Percentiles rank a stretch among this genome's conserved stretches.
phyloP scores from a whole-genome alignment of 352 stramenopile genomes.

The Globisporangium radiosum region DNA sequence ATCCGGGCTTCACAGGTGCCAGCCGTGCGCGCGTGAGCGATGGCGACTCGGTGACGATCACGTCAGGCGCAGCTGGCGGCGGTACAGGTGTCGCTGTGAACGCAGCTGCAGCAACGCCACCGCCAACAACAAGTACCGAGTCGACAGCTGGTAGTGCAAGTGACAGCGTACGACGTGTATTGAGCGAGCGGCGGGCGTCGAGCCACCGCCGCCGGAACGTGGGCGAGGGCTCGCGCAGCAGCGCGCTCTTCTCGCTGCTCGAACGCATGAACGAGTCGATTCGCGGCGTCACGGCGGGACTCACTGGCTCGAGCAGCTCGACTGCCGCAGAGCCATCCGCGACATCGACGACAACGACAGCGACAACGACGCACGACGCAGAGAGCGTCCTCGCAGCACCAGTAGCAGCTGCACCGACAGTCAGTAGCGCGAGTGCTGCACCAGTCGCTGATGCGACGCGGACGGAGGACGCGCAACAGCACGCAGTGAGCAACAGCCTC shows the following conservation, averaged over 20 bases:
- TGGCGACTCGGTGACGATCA: conserved; percentile 1
- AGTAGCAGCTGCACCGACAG: too few species aligned
- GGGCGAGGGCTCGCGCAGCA: neutral
- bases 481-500: too few species aligned
- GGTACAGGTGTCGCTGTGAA: neutral
- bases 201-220: conserved; percentile 11
- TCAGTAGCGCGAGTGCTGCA: neutral
- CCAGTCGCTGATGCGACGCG: neutral
- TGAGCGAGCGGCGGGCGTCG: conserved; percentile 6
- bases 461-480: neutral
- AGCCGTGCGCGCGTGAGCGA: conserved; percentile 5
- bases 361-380: neutral
- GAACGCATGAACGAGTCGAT: conserved; percentile 21
- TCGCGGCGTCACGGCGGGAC: conserved; percentile 7
- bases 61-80: neutral
- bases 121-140: neutral
- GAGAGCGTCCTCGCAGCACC: too few species aligned
- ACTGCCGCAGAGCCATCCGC: neutral
- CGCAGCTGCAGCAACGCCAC: neutral
- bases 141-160: neutral
- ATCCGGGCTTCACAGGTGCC: conserved; percentile 6
- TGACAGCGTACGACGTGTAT: neutral
- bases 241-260: conserved; percentile 14
- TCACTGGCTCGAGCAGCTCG: neutral
- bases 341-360: neutral